Evolutionary conservation across 768 basidiomycete genomes (phyloP).

Genomic region (Ephemerocybe angulata): DNA sequence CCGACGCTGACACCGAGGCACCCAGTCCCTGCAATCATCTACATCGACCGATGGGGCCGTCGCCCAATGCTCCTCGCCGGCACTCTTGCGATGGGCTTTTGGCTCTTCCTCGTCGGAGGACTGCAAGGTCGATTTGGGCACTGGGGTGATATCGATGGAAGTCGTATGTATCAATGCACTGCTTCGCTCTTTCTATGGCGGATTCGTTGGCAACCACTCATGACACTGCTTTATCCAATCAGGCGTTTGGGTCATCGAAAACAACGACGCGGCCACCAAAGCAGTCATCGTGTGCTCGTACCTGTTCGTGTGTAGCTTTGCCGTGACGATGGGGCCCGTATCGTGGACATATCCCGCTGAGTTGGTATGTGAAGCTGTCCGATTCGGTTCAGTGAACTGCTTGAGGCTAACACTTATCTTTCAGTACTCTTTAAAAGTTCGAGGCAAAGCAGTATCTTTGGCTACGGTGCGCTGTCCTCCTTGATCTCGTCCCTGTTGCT

Average conservation of each 20-base stretch:
- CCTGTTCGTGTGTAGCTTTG: constrained; percentile 62
- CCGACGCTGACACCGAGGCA: constrained; percentile 20
- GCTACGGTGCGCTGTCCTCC: constrained; percentile 39
- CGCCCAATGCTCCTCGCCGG: constrained; percentile 70
- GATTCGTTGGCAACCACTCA: background rate
- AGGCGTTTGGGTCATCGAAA: constrained; percentile 50
- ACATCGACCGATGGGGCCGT: constrained; percentile 78
- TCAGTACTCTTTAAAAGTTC: constrained; percentile 56
- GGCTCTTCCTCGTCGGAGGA: constrained; percentile 73
- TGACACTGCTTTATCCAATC: background rate
- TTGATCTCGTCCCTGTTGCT: background rate
- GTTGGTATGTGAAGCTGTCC: constrained; percentile 32
- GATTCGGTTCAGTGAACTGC: no score
- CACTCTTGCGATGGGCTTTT: constrained; percentile 69
- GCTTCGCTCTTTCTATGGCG: background rate
- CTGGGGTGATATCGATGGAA: constrained; percentile 49
- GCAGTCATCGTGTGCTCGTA: constrained; percentile 77
- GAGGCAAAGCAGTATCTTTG: constrained; percentile 52
- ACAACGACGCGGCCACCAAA: constrained; percentile 54
- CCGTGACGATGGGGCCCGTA: constrained; percentile 73
- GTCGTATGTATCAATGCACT: constrained; percentile 30
- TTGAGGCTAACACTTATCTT: background rate
- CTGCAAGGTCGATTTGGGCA: constrained; percentile 64
- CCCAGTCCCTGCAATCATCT: constrained; percentile 50
- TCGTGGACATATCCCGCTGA: constrained; percentile 76